Conservation (phyloP, 1,139 yeast species). For the Hansenula lynferdii region DNA sequence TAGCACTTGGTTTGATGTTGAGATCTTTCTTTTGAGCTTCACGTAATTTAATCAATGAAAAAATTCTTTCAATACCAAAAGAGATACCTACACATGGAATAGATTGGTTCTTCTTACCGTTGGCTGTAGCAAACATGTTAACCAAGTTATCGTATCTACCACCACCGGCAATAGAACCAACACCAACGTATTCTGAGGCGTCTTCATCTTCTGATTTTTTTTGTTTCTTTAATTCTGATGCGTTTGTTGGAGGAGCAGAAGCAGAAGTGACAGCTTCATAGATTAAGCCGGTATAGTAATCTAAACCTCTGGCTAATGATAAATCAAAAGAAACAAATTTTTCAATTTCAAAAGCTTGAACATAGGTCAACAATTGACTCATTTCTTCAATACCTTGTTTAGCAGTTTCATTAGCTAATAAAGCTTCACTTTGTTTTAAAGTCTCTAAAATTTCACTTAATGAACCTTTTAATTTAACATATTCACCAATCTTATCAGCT, state of each 20-base stretch:
- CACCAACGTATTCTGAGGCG: slow-evolving; percentile 95
- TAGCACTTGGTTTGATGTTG: slow-evolving; percentile 70
- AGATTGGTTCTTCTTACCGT: slow-evolving; percentile 70
- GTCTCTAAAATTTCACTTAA: slow-evolving; percentile 60
- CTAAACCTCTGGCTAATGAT: slow-evolving; percentile 95
- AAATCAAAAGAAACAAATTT: slow-evolving; percentile 74
- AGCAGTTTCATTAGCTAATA: slow-evolving; percentile 66
- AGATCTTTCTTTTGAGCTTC: slow-evolving; percentile 44
- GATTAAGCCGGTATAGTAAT: slow-evolving; percentile 93
- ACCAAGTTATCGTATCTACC: slow-evolving; percentile 96
- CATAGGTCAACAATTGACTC: slow-evolving; percentile 65
- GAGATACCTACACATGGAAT: slow-evolving; percentile 98
- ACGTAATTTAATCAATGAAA: slow-evolving; percentile 82
- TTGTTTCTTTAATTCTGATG: slow-evolving; percentile 50
- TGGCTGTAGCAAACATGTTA: slow-evolving; percentile 86
- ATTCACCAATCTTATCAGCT: slow-evolving; percentile 89
- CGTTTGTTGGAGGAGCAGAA: slow-evolving; percentile 88
- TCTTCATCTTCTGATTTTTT: slow-evolving; percentile 63
- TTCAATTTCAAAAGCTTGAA: slow-evolving; percentile 73
- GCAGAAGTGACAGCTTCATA: slow-evolving; percentile 95
- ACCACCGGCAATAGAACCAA: slow-evolving; percentile 98
- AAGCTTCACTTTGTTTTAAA: slow-evolving; percentile 51
- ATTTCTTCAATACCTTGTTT: slow-evolving; percentile 79
- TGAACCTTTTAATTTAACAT: slow-evolving; percentile 78
- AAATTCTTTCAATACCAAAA: slow-evolving; percentile 93